Percentiles rank a stretch among this genome's conserved stretches.
Evolutionary conservation across 2,329 filamentous ascomycete genomes (phyloP).

Genomic region (Fusarium anthophilum): DNA sequence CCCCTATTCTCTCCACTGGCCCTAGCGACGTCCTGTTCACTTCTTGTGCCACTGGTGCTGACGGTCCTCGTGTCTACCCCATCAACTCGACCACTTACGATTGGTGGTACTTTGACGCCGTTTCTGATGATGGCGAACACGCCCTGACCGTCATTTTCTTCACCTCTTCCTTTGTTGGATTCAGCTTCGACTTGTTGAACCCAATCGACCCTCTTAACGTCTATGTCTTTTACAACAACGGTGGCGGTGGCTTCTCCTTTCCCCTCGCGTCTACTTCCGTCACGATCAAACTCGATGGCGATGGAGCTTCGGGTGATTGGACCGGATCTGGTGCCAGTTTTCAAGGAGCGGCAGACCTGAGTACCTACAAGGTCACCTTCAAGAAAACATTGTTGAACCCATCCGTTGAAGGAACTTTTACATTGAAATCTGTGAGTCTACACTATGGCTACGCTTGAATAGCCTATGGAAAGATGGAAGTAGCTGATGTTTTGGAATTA

Average conservation of each 20-base stretch:
- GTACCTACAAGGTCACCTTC: not conserved
- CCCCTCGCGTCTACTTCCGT: not conserved
- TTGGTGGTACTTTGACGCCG: not conserved
- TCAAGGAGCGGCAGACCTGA: not conserved
- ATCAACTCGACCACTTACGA: not conserved
- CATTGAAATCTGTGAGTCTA: not conserved
- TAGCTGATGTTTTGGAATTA: not conserved
- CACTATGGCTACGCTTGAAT: fast-evolving
- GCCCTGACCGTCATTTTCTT: not conserved
- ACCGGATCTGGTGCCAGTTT: not conserved
- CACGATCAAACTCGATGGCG: not conserved
- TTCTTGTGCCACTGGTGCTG: not conserved
- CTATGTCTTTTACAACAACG: not conserved
- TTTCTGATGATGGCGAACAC: not conserved
- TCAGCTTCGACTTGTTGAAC: not conserved
- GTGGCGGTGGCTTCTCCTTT: not conserved
- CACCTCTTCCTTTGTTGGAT: not conserved
- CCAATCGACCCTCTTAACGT: not conserved
- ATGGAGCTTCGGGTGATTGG: not conserved
- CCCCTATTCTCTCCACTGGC: not conserved
- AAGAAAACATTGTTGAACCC: not conserved
- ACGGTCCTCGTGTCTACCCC: not conserved
- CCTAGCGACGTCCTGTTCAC: not conserved
- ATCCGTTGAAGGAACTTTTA: not conserved
- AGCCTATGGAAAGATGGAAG: no score